Conservation (phyloP, 371 early-diverging fungal genomes). For the Actinomortierella ambigua region DNA sequence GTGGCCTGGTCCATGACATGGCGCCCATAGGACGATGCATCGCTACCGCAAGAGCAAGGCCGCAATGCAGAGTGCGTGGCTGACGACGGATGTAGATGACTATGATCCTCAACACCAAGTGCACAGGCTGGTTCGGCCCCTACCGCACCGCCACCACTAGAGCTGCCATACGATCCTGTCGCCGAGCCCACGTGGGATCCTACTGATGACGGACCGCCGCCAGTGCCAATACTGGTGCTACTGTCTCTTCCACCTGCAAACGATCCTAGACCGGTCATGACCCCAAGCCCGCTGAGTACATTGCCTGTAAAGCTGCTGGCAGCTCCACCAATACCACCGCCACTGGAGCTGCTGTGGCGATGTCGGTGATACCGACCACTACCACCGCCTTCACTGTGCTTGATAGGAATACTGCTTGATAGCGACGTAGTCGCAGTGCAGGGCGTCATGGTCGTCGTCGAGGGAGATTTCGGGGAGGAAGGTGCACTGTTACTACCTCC, state of each 20-base stretch:
- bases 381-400: constrained; percentile 10
- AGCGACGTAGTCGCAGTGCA: constrained; percentile 19
- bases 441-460: constrained; percentile 4
- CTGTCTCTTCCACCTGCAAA: constrained; percentile 15
- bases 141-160: not conserved
- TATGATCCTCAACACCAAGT: no score
- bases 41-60: no score
- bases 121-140: not conserved
- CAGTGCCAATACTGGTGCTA: not conserved
- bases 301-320: constrained; percentile 43
- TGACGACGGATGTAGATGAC: no score
- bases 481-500: no score
- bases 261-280: constrained; percentile 40
- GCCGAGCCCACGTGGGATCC: no score
- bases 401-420: constrained; percentile 43
- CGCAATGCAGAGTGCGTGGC: no score
- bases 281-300: constrained; percentile 30
- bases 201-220: not conserved
- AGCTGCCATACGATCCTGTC: constrained; percentile 3
- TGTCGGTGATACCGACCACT: constrained; percentile 3
- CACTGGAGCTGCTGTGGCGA: constrained; percentile 21
- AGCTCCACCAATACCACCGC: constrained; percentile 14
- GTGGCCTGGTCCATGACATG: not conserved
- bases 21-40: no score
- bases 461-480: not conserved